Base-by-base conservation (phyloP, 2,329 filamentous ascomycete species). In the Pseudogymnoascus destructans region DNA sequence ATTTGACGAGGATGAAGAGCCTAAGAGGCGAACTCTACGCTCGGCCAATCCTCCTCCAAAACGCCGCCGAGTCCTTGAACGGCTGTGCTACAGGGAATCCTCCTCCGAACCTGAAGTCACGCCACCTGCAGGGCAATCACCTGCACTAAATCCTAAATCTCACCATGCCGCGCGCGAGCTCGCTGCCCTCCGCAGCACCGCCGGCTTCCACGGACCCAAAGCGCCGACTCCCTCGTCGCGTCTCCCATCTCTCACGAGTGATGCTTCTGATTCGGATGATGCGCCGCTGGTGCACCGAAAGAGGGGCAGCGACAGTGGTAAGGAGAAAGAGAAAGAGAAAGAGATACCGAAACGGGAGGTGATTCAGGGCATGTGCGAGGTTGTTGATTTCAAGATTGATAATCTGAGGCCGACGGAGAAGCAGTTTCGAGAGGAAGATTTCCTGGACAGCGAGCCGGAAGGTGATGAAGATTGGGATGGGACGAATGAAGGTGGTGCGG, bases 301-400 rank as follows among this genome's bases (percentile, higher is more conserved):
- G 11, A 19, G 66, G 61, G 54, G 64, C 63, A 35, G 23, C 57
- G 21, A 62, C 61, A 19, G 36, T 58, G 25, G 11, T 57, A 61
- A 64, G 21, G 65, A 61, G 42, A 65, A 66, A 58, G 59, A 61
- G 4, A 66, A 67, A 30, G 66, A 64, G 11, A 72, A 73, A 46
- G 69, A 70, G 11, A 69, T 65, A n/a, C 25, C 25, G 17, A 27
- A 36, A 30, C 69, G 67, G 38, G 70, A 73, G 23, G 30, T 76
- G 59, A 71, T 85, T 23, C 87, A 91, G 61, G 86, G 86, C 1
- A 75, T 85, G 63, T 92, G 87, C 66, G 77, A 83, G 38, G 75
- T 82, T 5, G 86, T 91, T 15, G 79, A 86, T 60, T 78, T 91
- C 42, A 74, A 81, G 46, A 84, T 91, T 63, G 87, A 91, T 70